Conservation (phyloP, 192 early-diverging fungal species). For the Coemansia sp. region DNA sequence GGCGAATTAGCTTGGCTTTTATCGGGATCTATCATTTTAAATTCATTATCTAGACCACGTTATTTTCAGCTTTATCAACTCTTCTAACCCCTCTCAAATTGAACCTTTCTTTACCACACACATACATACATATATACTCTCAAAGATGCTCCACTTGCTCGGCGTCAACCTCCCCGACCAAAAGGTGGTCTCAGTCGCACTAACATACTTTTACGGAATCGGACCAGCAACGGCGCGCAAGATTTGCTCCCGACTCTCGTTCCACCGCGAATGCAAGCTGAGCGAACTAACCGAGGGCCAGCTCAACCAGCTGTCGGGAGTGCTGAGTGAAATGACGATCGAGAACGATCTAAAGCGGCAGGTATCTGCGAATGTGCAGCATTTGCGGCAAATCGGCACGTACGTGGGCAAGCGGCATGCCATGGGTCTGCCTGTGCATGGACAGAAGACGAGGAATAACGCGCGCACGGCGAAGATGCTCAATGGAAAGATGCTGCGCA, state of each 20-base stretch:
- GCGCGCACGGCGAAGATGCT: conserved; percentile 81
- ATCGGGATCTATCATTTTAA: too few species aligned
- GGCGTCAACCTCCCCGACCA: conserved; percentile 94
- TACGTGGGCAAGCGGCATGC: conserved; percentile 84
- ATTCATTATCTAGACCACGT: too few species aligned
- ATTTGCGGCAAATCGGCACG: conserved; percentile 67
- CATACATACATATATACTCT: neutral
- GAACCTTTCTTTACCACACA: neutral
- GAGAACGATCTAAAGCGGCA: conserved; percentile 75
- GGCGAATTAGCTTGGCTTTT: too few species aligned
- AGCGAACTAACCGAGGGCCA: conserved; percentile 84
- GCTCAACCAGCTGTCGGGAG: conserved; percentile 78
- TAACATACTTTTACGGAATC: conserved; percentile 89
- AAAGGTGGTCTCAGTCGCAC: conserved; percentile 78
- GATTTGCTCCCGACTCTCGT: conserved; percentile 77
- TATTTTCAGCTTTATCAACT: too few species aligned
- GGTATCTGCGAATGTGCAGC: conserved; percentile 67
- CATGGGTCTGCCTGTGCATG: conserved; percentile 84
- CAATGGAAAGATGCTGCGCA: conserved; percentile 58
- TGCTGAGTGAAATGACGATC: conserved; percentile 86
- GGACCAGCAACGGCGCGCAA: conserved; percentile 69
- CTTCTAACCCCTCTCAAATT: neutral
- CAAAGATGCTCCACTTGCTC: conserved; percentile 78
- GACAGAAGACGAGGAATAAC: conserved; percentile 86
- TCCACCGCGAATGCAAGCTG: conserved; percentile 86